Evolutionary conservation across 129 eudicot genomes (phyloP), one percentile per base, ranked within the genome.

Genomic region (Flaveria linearis): DNA sequence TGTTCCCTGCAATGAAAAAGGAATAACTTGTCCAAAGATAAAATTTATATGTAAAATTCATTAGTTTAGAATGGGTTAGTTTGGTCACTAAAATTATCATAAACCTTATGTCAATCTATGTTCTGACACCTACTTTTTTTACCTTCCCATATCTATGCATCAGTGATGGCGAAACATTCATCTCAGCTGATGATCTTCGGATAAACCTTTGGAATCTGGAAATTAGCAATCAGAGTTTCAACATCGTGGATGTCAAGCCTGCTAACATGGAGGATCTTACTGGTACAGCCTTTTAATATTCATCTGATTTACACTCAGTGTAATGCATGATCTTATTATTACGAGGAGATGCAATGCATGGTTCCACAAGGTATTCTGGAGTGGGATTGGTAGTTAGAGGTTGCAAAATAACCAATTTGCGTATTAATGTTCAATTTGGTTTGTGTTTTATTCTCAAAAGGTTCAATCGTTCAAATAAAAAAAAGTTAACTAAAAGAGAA

Each of bases 121-220:
- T 65, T 71, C 81, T 82, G 69, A 82, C 45, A 20, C 39, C 30
- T 64, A 46, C 41, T 30, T 73, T 72, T 26, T 41, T 22, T 30
- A 9, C 65, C 20, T 63, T 39, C 65, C 25, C 72, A 26, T 66
- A 43, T 1, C 26, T 53, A 42, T 85, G 20, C 81, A 70, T 42
- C 79, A 94, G 99, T 85, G 99, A 94, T 61, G 97, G 99, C 7
- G 99, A 91, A 80, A 94, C 99, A 30, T 94, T 94, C 78, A 87
- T 94, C 79, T 94, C 99, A 39, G 99, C 99, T 78, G 99, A 94
- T 89, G 97, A 94, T 78, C 86, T 94, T 67, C 87, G 99, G 67
- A 94, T 94, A 84, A 89, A 94, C 72, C 99, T 94, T 71, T 94
- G 99, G 99, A 89, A 94, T 87, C 77, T 94, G 88, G 99, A 91